Evolutionary conservation across 345 rosid species (phyloP).

Genomic region (Garcia nutans): DNA sequence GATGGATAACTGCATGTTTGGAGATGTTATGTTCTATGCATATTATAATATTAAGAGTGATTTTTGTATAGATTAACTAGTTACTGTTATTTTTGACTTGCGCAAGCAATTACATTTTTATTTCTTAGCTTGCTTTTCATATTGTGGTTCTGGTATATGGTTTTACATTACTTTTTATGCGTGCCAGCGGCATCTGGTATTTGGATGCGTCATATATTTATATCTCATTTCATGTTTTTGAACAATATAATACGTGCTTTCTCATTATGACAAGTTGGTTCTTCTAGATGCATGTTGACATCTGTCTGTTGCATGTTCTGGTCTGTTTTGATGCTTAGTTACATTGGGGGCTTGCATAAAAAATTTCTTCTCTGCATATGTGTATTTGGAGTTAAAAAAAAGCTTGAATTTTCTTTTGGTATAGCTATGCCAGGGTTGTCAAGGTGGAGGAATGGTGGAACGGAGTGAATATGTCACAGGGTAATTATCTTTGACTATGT

Average conservation of each 20-base stretch:
- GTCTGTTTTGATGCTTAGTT: not conserved
- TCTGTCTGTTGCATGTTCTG: slow-evolving; percentile 5
- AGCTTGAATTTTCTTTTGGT: slow-evolving; percentile 10
- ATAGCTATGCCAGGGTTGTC: slow-evolving; percentile 37
- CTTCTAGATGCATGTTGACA: not conserved
- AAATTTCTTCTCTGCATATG: slow-evolving; percentile 4
- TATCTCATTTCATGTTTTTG: not conserved
- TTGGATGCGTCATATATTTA: not conserved
- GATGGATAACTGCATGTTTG: not conserved
- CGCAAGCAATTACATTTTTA: not conserved
- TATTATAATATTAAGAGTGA: not conserved
- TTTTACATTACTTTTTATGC: not conserved
- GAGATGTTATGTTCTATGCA: too few relatives aligned
- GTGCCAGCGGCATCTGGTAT: too few relatives aligned
- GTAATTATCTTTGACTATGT: slow-evolving; percentile 36
- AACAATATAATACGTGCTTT: not conserved
- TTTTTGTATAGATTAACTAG: not conserved
- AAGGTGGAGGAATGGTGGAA: slow-evolving; percentile 30
- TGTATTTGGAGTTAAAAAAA: not conserved
- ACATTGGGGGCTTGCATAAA: too few relatives aligned
- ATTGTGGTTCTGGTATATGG: not conserved
- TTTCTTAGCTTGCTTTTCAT: not conserved
- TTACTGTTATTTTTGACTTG: not conserved
- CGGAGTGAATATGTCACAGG: slow-evolving; percentile 41
- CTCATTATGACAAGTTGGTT: not conserved